Evolutionary conservation across 495 filamentous ascomycete genomes (phyloP).

Genomic region (Hypoxylon crocopeplum): DNA sequence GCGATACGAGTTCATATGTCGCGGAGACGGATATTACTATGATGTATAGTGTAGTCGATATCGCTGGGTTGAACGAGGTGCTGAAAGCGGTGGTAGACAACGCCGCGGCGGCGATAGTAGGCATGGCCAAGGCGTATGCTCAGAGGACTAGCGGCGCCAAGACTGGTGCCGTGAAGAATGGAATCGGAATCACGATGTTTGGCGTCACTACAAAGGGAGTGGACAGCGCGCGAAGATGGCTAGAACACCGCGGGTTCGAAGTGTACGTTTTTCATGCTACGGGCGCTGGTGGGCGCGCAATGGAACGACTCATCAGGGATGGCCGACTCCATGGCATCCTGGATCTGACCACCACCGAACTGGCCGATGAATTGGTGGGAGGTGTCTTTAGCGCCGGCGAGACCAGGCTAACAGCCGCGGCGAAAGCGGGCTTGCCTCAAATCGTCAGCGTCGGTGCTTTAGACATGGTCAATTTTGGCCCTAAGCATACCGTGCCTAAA

Average conservation of each 20-base stretch:
- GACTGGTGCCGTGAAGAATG: conserved; percentile 40
- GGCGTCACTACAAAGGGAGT: conserved; percentile 74
- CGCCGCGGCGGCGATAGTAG: conserved; percentile 64
- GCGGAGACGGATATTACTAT: conserved; percentile 72
- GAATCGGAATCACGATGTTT: conserved; percentile 74
- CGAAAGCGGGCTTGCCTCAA: conserved; percentile 62
- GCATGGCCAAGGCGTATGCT: conserved; percentile 60
- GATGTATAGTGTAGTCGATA: conserved; percentile 74
- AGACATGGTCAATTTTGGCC: conserved; percentile 76
- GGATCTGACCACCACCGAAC: conserved; percentile 73
- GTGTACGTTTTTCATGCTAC: conserved; percentile 74
- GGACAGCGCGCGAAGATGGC: conserved; percentile 50
- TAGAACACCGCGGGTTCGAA: conserved; percentile 56
- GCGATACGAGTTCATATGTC: conserved; percentile 63
- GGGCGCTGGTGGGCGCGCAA: conserved; percentile 66
- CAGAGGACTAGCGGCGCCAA: conserved; percentile 7
- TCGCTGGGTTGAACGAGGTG: conserved; percentile 67
- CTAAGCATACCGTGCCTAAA: conserved; percentile 59
- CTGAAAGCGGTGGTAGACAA: conserved; percentile 63
- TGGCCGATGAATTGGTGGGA: conserved; percentile 67
- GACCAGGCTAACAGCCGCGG: conserved; percentile 60
- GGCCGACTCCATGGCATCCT: conserved; percentile 65
- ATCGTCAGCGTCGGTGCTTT: conserved; percentile 68
- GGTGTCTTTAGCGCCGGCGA: conserved; percentile 65
- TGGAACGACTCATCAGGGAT: conserved; percentile 68